Base-by-base conservation (phyloP, 176 grass and related monocot genomes). In the Dendrocalamus sinicus region DNA sequence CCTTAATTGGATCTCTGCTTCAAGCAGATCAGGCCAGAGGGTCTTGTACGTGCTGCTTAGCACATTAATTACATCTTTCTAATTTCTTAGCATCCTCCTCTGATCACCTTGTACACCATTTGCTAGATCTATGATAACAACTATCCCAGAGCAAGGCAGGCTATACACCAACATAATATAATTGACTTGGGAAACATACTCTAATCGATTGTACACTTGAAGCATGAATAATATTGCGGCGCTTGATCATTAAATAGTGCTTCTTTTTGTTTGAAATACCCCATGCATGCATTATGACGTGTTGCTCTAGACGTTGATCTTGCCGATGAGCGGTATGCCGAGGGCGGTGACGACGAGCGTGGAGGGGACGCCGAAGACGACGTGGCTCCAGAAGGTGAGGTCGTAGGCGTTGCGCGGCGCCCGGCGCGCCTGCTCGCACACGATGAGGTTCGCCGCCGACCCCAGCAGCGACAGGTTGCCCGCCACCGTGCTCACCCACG, bases 401-500 rank as follows among this genome's bases (percentile, higher is more conserved):
- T 90, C 93, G 84, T 96, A 87, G 3, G 93, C 91, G 72, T 86
- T 81, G 60, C 87, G 88, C 64, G 53, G 88, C 64, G 86, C 85
- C 41, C 96, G 86, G 60, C 85, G 93, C 22, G 96, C 96, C 90
- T 98, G 96, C 89, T 98, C 96, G 66, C 96, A 98, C 43, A 98
- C 93, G 71, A 98, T 98, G 53, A 99, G 91, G 96, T 99, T 99
- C 41, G 96, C 96, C 72, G 96, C 96, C 11, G 96, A 99, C 72
- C 96, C 96, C 68, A 99, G 92, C 20, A 99, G 88, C 24, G 93
- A 95, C 7, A 99, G 91, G 88, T 99, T 98, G n/a, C 96, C 96
- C 4, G 96, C 96, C 69, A 99, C 93, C 75, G 96, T 99, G 80
- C 96, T 99, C 78, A 96, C 96, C 96, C 96, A 99, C 35, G 96